These are phyloP conservation scores for Cladophialophora yegresii DNA, from an alignment of 2,329 filamentous ascomycete species.

Conservation along the genomic window DNA sequence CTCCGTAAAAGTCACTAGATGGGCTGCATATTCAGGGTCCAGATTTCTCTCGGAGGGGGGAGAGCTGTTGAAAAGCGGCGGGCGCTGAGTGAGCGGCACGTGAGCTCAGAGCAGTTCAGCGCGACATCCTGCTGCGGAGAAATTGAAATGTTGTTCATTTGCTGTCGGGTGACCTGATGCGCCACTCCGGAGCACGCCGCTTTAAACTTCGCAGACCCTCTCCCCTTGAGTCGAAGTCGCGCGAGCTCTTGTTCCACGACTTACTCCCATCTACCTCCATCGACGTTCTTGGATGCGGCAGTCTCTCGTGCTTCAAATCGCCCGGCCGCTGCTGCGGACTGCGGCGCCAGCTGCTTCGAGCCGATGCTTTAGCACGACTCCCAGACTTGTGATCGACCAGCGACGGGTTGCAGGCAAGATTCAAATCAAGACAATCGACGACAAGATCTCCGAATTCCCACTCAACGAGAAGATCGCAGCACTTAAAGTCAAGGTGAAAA, in stretches of 20 bases:
- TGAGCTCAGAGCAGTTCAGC: too few species aligned
- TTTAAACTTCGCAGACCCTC: too few species aligned
- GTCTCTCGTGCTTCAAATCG: neutral
- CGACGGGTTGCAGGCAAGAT: constrained; percentile 21
- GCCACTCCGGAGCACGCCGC: too few species aligned
- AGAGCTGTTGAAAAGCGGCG: too few species aligned
- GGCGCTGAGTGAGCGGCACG: too few species aligned
- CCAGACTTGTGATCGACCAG: constrained; percentile 5
- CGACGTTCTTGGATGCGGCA: constrained; percentile 24
- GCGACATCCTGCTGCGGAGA: too few species aligned
- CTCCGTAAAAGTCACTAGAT: too few species aligned
- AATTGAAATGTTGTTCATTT: too few species aligned
- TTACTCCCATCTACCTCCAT: neutral
- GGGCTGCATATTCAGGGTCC: too few species aligned
- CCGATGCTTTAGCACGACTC: constrained; percentile 13
- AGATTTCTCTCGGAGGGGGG: too few species aligned
- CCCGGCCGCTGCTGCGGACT: constrained; percentile 22
- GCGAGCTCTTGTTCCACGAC: neutral
- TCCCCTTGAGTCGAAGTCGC: too few species aligned
- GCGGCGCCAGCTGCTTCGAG: constrained; percentile 6
- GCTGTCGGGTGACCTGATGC: too few species aligned
- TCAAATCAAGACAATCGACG: constrained; percentile 29
- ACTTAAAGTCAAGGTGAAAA: constrained; percentile 29
- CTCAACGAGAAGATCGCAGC: constrained; percentile 32
- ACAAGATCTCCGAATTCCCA: constrained; percentile 30